Evolutionary conservation across 164 flowering plant genomes (phyloP).

Genomic region (Liriodendron chinense): DNA sequence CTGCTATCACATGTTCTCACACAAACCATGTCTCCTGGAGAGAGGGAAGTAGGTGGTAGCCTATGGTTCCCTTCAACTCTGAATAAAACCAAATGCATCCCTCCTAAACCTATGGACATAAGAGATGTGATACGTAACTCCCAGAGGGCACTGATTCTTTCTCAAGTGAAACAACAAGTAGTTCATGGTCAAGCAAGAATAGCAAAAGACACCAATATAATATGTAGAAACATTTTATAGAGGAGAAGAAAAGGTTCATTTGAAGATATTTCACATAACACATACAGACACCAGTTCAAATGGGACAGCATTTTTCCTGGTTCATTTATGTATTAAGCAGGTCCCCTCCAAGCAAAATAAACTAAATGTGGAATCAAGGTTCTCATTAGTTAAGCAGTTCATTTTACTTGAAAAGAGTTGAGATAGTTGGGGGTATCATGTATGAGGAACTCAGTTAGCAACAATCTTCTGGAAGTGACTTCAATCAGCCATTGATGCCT

Average conservation of each 20-base stretch:
- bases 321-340: neutral
- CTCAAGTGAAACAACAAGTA: neutral
- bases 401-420: neutral
- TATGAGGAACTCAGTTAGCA: neutral
- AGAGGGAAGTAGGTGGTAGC: constrained; percentile 84
- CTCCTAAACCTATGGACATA: constrained; percentile 67
- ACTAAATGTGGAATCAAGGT: neutral
- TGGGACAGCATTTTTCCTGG: neutral
- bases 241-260: neutral
- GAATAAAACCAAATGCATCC: constrained; percentile 86
- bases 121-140: neutral
- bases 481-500: neutral
- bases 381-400: neutral
- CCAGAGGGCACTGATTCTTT: neutral
- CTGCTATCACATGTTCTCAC: constrained; percentile 79
- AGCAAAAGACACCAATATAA: neutral
- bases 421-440: neutral
- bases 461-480: neutral
- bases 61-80: constrained; percentile 80
- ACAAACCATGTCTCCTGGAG: constrained; percentile 97
- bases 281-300: neutral
- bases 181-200: neutral
- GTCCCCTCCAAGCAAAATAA: neutral
- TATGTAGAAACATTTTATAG: neutral
- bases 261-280: neutral